A percentile compares a stretch with the other conserved stretches of the same genome.
These are phyloP conservation scores for Wallacemonas sp. DNA, from an alignment of 208 protist genomes.

Conservation along the genomic window DNA sequence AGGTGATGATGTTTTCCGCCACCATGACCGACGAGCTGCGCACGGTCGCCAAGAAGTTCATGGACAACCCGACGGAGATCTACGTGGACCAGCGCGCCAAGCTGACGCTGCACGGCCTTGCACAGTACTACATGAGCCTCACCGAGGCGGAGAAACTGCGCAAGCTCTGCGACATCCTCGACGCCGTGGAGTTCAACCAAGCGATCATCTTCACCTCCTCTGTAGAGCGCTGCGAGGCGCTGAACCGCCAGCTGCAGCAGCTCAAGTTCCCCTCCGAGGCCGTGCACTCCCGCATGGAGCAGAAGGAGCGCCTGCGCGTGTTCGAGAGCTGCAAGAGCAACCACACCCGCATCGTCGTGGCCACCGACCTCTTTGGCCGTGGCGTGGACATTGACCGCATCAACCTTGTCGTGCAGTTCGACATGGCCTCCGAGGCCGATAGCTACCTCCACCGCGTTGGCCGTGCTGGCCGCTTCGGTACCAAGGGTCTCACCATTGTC, in stretches of 20 bases:
- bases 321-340: slow-evolving; percentile 98
- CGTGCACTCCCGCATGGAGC: slow-evolving; percentile 95
- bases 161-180: slow-evolving; percentile 98
- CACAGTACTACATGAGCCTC: slow-evolving; percentile 98
- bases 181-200: slow-evolving; percentile 99
- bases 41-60: slow-evolving; percentile 98
- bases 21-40: slow-evolving; percentile 97
- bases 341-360: slow-evolving; percentile 98
- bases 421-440: slow-evolving; percentile 98
- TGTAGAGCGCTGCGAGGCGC: slow-evolving; percentile 91
- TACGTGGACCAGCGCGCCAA: slow-evolving; percentile 98
- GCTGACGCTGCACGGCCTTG: slow-evolving; percentile 98
- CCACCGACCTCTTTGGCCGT: slow-evolving; percentile 99
- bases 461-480: slow-evolving; percentile 98
- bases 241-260: slow-evolving; percentile 96
- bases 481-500: slow-evolving; percentile 99
- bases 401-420: slow-evolving; percentile 99
- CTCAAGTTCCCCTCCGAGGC: slow-evolving; percentile 97
- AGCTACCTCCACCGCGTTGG: slow-evolving; percentile 98
- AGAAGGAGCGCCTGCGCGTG: slow-evolving; percentile 90
- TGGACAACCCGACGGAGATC: slow-evolving; percentile 96
- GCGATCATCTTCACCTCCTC: slow-evolving; percentile 99
- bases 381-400: slow-evolving; percentile 99
- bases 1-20: slow-evolving; percentile 99
- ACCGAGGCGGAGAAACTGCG: slow-evolving; percentile 97